phyloP scores from a whole-genome alignment of 2,329 filamentous ascomycete species.

The Coniochaeta prunicola region DNA sequence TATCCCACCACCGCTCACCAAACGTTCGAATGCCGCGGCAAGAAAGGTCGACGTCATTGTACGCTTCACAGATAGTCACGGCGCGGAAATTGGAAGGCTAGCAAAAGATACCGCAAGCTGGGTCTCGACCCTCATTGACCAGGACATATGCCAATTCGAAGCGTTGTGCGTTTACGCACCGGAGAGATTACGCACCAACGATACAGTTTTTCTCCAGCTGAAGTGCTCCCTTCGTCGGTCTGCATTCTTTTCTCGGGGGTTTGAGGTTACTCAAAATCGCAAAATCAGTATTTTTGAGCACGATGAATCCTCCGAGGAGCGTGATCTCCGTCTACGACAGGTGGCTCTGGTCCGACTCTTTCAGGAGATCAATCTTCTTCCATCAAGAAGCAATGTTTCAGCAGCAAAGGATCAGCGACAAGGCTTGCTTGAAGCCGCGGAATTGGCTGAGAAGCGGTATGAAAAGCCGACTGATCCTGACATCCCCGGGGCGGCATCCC shows the following conservation, averaged over 20 bases:
- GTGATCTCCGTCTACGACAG: slow-evolving; percentile 73
- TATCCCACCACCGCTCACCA: slow-evolving; percentile 49
- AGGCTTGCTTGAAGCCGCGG: slow-evolving; percentile 77
- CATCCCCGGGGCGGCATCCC: slow-evolving; percentile 40
- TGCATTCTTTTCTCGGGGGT: slow-evolving; percentile 61
- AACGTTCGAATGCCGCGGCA: slow-evolving; percentile 42
- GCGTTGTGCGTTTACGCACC: slow-evolving; percentile 85
- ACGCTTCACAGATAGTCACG: slow-evolving; percentile 73
- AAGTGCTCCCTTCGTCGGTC: slow-evolving; percentile 66
- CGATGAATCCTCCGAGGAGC: slow-evolving; percentile 79
- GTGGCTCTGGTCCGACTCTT: slow-evolving; percentile 84
- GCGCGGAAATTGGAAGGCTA: slow-evolving; percentile 78
- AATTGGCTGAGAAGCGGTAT: slow-evolving; percentile 72
- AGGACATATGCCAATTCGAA: slow-evolving; percentile 81
- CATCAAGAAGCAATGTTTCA: slow-evolving; percentile 64
- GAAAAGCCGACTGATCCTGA: slow-evolving; percentile 34
- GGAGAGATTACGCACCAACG: slow-evolving; percentile 77
- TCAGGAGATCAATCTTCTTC: slow-evolving; percentile 77
- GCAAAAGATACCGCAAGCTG: slow-evolving; percentile 83
- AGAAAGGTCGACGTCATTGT: slow-evolving; percentile 80
- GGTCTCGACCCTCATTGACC: slow-evolving; percentile 88
- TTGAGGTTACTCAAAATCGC: slow-evolving; percentile 62
- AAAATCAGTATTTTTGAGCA: slow-evolving; percentile 72
- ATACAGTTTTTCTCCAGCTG: slow-evolving; percentile 89
- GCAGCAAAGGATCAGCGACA: slow-evolving; percentile 76